Base-by-base conservation (phyloP, 2,329 filamentous ascomycete species). In the Botryotinia globosa region DNA sequence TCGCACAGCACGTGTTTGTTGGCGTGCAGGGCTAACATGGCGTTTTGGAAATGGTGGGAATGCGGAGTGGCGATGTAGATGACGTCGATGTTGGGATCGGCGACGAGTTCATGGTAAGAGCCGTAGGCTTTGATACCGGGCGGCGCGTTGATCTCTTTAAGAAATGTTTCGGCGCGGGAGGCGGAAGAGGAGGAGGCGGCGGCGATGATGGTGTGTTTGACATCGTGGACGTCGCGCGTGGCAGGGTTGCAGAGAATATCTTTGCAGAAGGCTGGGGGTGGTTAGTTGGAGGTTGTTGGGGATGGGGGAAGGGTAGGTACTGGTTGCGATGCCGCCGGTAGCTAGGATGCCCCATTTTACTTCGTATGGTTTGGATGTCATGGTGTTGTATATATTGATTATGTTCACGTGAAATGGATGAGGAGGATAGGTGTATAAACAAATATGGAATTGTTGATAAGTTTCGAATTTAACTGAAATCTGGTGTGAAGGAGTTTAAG, bases 11-110 rank as follows among this genome's bases (percentile, higher is more conserved):
- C 89, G 76, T 91, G 84, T 82, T 92, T 92, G 51, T 89, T 89
- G 2, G 89, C 88, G 71, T 89, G 85, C 34, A 93, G 83, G 59
- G 85, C 87, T 6, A 92, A 85, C 84, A 89, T 88, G 37, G 86
- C 85, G 79, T 92, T 91, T 78, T 91, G 90, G 81, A 90, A 92
- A 82, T 92, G 91, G 79, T 92, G 91, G 37, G 89, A 91, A 81
- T 92, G 90, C 8, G 91, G 91, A 6, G 91, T 92, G 7, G 90
- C 90, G 73, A 92, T 84, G 80, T 92, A 93, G 78, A 92, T 83
- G 72, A 92, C 88, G 78, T 92, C 90, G 73, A 92, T 85, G 74
- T 89, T 86, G 7, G 88, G 82, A 75, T 92, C 89, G 58, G 85
- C 83, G 12, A 91, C 90, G 22, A 92, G 84, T 73, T 90, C 88